These are phyloP conservation scores for Astragalus membranaceus DNA, from an alignment of 306 rosid species.

Conservation along the genomic window DNA sequence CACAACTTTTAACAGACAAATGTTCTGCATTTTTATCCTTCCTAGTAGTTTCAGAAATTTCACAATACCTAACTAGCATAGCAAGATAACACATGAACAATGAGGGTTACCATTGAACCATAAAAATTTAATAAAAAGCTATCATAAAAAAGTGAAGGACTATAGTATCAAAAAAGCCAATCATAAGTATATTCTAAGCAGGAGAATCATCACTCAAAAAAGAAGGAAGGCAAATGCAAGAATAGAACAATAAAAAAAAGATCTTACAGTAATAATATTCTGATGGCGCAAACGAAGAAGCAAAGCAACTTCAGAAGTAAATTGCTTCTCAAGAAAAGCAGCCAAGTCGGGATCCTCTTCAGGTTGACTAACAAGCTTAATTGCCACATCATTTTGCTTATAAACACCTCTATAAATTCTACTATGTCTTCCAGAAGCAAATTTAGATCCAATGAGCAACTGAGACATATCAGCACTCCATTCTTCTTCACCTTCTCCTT, in stretches of 20 bases:
- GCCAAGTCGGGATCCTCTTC: conserved; percentile 83
- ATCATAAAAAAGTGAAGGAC: not conserved
- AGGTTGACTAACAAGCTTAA: conserved; percentile 81
- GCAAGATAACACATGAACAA: not conserved
- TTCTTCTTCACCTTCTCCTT: conserved; percentile 82
- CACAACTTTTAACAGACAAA: not conserved
- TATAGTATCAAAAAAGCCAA: not conserved
- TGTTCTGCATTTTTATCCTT: not conserved
- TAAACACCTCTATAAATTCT: conserved; percentile 87
- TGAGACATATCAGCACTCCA: conserved; percentile 98
- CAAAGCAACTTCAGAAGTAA: conserved; percentile 80
- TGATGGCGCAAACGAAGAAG: conserved; percentile 67
- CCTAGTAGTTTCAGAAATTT: conserved; percentile 8
- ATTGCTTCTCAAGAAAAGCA: conserved; percentile 65
- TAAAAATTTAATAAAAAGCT: not conserved
- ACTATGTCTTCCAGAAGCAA: conserved; percentile 87
- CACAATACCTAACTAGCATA: not conserved
- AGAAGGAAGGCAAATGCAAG: not conserved
- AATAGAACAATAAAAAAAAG: not conserved
- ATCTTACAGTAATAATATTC: conserved; percentile 81
- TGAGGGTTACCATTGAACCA: not conserved
- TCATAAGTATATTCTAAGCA: not conserved
- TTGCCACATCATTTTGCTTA: conserved; percentile 76
- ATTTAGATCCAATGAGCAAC: conserved; percentile 65
- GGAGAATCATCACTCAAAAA: not conserved